Evolutionary conservation across 2,329 filamentous ascomycete genomes (phyloP).

Genomic region (Nannizzia gypsea): DNA sequence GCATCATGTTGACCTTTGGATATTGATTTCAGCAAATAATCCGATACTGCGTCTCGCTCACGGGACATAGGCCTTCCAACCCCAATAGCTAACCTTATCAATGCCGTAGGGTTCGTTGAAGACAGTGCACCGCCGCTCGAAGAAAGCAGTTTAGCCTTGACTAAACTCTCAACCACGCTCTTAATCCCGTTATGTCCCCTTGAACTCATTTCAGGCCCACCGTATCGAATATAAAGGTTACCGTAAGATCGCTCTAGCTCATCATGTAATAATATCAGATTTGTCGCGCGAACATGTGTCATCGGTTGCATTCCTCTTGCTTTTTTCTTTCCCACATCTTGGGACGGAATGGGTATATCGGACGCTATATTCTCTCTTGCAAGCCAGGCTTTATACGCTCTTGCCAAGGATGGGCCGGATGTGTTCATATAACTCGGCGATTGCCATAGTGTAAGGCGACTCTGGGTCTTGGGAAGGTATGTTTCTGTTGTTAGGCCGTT

Average conservation of each 20-base stretch:
- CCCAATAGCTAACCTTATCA: slow-evolving; percentile 61
- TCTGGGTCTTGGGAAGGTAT: slow-evolving; percentile 33
- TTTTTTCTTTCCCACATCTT: slow-evolving; percentile 16
- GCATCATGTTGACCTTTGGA: slow-evolving; percentile 39
- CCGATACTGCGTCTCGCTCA: slow-evolving; percentile 54
- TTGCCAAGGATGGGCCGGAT: slow-evolving; percentile 58
- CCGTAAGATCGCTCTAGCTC: slow-evolving; percentile 68
- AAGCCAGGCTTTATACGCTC: slow-evolving; percentile 47
- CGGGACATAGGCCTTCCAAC: slow-evolving; percentile 71
- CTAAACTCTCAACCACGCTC: slow-evolving; percentile 48
- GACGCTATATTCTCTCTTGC: slow-evolving; percentile 1
- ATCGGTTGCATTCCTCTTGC: slow-evolving; percentile 10
- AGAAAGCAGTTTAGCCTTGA: slow-evolving; percentile 26
- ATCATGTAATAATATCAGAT: slow-evolving; percentile 73
- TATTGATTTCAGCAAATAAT: slow-evolving; percentile 67
- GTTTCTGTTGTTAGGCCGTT: slow-evolving; percentile 43
- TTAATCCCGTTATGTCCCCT: slow-evolving; percentile 66
- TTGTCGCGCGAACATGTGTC: slow-evolving; percentile 18
- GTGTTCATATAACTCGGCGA: slow-evolving; percentile 74
- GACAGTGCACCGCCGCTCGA: slow-evolving; percentile 35
- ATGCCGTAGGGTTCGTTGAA: slow-evolving; percentile 29
- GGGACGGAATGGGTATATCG: slow-evolving; percentile 4
- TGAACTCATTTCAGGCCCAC: slow-evolving; percentile 45
- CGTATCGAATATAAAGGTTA: slow-evolving; percentile 51
- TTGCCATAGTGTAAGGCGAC: slow-evolving; percentile 58